These are phyloP conservation scores for Linnemannia schmuckeri DNA, from an alignment of 192 early-diverging fungal species.

Conservation along the genomic window DNA sequence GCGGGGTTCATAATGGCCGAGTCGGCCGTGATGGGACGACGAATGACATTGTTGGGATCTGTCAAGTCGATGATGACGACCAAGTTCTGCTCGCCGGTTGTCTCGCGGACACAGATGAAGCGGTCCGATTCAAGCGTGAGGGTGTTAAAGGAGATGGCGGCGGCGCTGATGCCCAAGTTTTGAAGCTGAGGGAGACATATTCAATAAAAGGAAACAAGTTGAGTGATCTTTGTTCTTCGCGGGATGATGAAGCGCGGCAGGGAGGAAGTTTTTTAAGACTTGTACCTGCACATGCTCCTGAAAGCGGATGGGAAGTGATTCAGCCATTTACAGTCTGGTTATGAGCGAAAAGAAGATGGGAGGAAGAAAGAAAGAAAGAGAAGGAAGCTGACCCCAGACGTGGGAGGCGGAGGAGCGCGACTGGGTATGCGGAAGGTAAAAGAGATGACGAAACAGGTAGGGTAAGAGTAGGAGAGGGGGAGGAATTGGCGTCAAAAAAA, in stretches of 20 bases:
- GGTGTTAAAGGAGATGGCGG: conserved; percentile 97
- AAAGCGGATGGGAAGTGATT: conserved; percentile 89
- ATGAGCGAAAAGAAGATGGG: not conserved
- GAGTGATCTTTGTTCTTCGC: not conserved
- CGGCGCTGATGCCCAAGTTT: conserved; percentile 89
- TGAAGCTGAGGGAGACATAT: conserved; percentile 75
- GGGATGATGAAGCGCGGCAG: not conserved
- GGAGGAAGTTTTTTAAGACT: not conserved
- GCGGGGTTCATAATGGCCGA: conserved; percentile 98
- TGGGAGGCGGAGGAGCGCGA: not conserved
- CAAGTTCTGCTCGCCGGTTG: conserved; percentile 76
- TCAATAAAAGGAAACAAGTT: conserved; percentile 1
- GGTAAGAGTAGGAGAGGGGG: not conserved
- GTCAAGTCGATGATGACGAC: conserved; percentile 97
- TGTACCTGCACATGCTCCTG: conserved; percentile 97
- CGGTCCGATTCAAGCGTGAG: conserved; percentile 98
- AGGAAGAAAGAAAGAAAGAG: not conserved
- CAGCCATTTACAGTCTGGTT: conserved; percentile 17
- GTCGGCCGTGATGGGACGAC: conserved; percentile 96
- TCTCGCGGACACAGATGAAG: conserved; percentile 97
- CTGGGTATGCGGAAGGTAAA: not conserved
- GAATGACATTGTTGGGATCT: conserved; percentile 84
- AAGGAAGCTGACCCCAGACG: not conserved
- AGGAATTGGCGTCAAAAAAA: not conserved
- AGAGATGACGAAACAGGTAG: not conserved